A percentile compares a stretch with the other conserved stretches of the same genome.
Conservation (phyloP, 2,329 filamentous ascomycete genomes). For the Aspergillus jensenii region DNA sequence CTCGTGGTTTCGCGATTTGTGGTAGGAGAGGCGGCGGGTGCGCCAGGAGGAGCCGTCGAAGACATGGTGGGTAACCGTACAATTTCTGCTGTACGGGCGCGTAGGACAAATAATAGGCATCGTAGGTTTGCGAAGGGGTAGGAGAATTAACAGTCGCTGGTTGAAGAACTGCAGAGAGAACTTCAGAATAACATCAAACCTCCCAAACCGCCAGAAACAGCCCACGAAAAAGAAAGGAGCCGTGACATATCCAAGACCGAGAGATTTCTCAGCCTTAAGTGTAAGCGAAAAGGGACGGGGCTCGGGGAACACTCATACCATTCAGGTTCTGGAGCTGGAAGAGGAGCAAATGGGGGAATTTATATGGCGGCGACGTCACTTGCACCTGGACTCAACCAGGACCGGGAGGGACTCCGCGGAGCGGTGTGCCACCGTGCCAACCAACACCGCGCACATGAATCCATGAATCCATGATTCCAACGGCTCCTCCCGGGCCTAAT, state of each 20-base stretch:
- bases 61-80: conserved; percentile 17
- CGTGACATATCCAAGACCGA: conserved; percentile 27
- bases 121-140: not conserved
- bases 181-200: conserved; percentile 25
- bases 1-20: conserved; percentile 29
- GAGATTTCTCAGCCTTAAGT: conserved; percentile 8
- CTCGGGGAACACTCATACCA: conserved; percentile 12
- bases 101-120: conserved; percentile 5
- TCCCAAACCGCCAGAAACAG: conserved; percentile 26
- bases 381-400: conserved; percentile 11
- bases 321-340: not conserved
- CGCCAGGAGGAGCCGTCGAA: conserved; percentile 21
- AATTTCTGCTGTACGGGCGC: conserved; percentile 11
- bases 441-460: not conserved
- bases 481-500: not conserved
- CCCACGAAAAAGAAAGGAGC: conserved; percentile 21
- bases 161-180: not conserved
- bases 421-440: conserved; percentile 7
- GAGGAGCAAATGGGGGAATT: conserved; percentile 3
- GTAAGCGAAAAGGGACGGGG: not conserved
- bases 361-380: conserved; percentile 14
- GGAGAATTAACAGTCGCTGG: not conserved
- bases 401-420: conserved; percentile 8
- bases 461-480: not conserved
- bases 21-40: conserved; percentile 22